Base-by-base conservation (phyloP, 2,329 filamentous ascomycete genomes). In the Phoma sp. region DNA sequence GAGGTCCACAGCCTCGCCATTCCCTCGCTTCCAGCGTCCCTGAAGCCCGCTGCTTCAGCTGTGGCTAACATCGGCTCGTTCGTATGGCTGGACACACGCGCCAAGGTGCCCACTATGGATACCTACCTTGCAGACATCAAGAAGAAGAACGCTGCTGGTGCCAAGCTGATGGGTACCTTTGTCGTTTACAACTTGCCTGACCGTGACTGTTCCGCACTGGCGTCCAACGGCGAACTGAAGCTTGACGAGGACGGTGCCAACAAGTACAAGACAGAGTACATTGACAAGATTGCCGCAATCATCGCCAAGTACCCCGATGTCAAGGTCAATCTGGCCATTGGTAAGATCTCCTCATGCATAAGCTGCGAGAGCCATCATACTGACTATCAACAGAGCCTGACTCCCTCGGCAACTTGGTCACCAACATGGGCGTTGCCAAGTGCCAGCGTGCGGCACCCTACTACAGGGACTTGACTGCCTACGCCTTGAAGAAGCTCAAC, bases 171-270 rank as follows among this genome's bases (percentile, higher is more conserved):
- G 14, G 79, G 78, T 14, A 78, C 77, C 1, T 82, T 87, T 47
- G 85, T 88, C 49, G 82, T 87, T 48, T 87, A 87, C 70, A 82
- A 87, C 67, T 74, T 87, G 10, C 85, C 85, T 39, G 84, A 86
- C 62, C 82, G 85, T 68, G 85, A 87, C 67, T 87, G 85, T 65
- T 81, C 85, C 11, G 85, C 85, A 44, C 76, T 83, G 62, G 84
- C 85, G 11, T 87, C 84, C 58, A 87, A 87, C 65, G 85, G 85
- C 55, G 85, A 87, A 70, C 80, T 84, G 40, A 74, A 77, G 18
- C 82, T 86, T 52, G 83, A 80, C 54, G 72, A 86, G 51, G 71
- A 81, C 45, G 76, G 81, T 18, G 72, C 78, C 29, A 77, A 74
- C 33, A 78, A 80, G 29, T 84, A 84, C 73, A 80, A 82, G 66